These are phyloP conservation scores for Starmerella floris DNA, from an alignment of 805 yeast species.

Conservation along the genomic window DNA sequence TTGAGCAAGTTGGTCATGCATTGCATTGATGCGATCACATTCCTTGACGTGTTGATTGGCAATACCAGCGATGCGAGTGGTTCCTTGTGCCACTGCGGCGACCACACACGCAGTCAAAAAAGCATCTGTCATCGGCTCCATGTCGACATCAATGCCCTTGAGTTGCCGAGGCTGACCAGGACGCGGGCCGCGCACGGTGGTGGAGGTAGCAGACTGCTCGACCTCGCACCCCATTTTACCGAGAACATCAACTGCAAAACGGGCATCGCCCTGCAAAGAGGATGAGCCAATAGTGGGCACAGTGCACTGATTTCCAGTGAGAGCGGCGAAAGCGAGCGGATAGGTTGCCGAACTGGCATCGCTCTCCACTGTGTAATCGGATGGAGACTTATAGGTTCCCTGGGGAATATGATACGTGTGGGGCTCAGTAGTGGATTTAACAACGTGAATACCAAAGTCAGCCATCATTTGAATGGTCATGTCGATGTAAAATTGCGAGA, in stretches of 20 bases:
- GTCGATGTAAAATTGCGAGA: slow-evolving; percentile 87
- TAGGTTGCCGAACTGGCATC: slow-evolving; percentile 98
- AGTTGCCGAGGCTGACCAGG: slow-evolving; percentile 43
- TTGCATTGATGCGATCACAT: slow-evolving; percentile 90
- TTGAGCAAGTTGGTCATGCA: slow-evolving; percentile 76
- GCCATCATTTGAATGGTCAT: slow-evolving; percentile 96
- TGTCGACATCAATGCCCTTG: slow-evolving; percentile 68
- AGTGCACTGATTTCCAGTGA: slow-evolving; percentile 85
- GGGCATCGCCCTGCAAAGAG: slow-evolving; percentile 93
- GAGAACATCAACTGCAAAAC: slow-evolving; percentile 86
- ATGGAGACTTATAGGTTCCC: slow-evolving; percentile 67
- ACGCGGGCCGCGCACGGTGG: slow-evolving; percentile 82
- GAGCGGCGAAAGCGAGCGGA: slow-evolving; percentile 93
- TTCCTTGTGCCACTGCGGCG: slow-evolving; percentile 73
- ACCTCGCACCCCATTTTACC: slow-evolving; percentile 92
- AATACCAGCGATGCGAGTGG: slow-evolving; percentile 81
- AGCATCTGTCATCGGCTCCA: slow-evolving; percentile 99
- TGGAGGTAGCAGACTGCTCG: slow-evolving; percentile 65
- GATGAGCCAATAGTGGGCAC: slow-evolving; percentile 86
- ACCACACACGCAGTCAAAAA: slow-evolving; percentile 92
- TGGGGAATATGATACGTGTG: slow-evolving; percentile 84
- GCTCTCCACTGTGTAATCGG: slow-evolving; percentile 78
- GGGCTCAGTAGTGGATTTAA: slow-evolving; percentile 52
- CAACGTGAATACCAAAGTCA: slow-evolving; percentile 70
- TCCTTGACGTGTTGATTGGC: slow-evolving; percentile 98